These are phyloP conservation scores for Moniliophthora roreri DNA, from an alignment of 1,284 basidiomycete genomes.

Conservation along the genomic window DNA sequence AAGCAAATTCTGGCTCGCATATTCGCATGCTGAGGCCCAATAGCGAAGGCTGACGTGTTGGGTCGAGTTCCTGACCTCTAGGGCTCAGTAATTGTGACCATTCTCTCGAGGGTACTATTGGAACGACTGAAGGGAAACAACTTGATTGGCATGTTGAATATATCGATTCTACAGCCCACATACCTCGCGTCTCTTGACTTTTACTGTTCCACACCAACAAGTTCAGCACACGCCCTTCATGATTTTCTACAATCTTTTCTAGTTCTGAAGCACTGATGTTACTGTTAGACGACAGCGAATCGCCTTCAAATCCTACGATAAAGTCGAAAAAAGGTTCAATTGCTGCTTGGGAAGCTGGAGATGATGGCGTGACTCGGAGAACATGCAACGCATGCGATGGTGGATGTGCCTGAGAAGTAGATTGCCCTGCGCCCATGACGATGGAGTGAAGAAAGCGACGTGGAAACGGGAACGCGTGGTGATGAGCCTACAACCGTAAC, in stretches of 20 bases:
- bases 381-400: slow-evolving; percentile 79
- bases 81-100: slow-evolving; percentile 65
- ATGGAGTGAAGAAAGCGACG: too few relatives aligned
- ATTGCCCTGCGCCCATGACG: slow-evolving; percentile 74
- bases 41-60: slow-evolving; percentile 68
- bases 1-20: slow-evolving; percentile 81
- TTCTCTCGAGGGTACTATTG: slow-evolving; percentile 79
- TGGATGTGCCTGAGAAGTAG: slow-evolving; percentile 53
- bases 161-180: slow-evolving; percentile 24
- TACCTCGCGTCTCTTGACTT: slow-evolving; percentile 80
- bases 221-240: slow-evolving; percentile 80
- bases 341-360: slow-evolving; percentile 80
- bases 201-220: slow-evolving; percentile 93
- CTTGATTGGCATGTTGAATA: slow-evolving; percentile 10
- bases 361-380: slow-evolving; percentile 83
- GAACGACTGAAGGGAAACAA: slow-evolving; percentile 59
- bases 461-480: too few relatives aligned
- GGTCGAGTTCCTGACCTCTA: slow-evolving; percentile 28
- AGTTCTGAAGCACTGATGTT: slow-evolving; percentile 74
- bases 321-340: slow-evolving; percentile 99
- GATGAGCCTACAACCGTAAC: too few relatives aligned
- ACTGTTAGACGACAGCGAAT: slow-evolving; percentile 51
- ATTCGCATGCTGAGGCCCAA: slow-evolving; percentile 92
- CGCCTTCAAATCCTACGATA: slow-evolving; percentile 85
- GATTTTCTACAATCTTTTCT: slow-evolving; percentile 81